A percentile compares a stretch with the other conserved stretches of the same genome.
phyloP scores from a whole-genome alignment of 352 stramenopile species.

The Phytopythium delawarense region DNA sequence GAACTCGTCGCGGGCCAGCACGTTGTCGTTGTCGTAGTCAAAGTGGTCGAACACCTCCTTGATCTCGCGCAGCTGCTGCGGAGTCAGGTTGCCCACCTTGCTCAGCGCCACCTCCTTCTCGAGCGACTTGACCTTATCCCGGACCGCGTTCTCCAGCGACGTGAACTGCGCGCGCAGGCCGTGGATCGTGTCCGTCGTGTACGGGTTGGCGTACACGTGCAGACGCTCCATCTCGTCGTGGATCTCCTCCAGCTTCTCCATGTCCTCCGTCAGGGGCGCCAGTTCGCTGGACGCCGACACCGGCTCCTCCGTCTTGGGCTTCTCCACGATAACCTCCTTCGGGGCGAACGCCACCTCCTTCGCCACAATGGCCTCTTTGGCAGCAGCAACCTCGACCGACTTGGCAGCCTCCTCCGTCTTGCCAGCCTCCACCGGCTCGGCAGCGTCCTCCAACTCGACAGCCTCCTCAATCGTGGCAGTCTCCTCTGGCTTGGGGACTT shows the following conservation, averaged over 20 bases:
- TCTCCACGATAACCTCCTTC: conserved; percentile 13
- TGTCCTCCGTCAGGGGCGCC: conserved; percentile 55
- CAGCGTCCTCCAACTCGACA: conserved; percentile 4
- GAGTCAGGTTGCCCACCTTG: conserved; percentile 77
- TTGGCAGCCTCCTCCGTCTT: conserved; percentile 12
- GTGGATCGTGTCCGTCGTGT: conserved; percentile 90
- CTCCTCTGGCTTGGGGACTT: background rate
- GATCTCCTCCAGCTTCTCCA: conserved; percentile 82
- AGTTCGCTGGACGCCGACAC: conserved; percentile 25
- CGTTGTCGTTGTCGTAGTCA: conserved; percentile 83
- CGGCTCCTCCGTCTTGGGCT: conserved; percentile 17
- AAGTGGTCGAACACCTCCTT: conserved; percentile 91
- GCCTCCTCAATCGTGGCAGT: conserved; percentile 19
- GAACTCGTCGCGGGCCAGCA: conserved; percentile 85
- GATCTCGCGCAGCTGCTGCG: conserved; percentile 84
- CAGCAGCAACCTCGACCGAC: conserved; percentile 13
- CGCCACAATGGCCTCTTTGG: conserved; percentile 21
- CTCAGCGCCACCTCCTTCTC: conserved; percentile 87
- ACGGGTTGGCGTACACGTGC: conserved; percentile 87
- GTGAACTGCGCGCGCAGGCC: conserved; percentile 78
- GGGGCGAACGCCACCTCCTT: conserved; percentile 18
- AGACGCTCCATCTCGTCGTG: conserved; percentile 77
- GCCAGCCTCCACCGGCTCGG: conserved; percentile 13
- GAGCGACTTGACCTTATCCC: conserved; percentile 84
- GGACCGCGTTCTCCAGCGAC: conserved; percentile 73